Evolutionary conservation across 352 stramenopile genomes (phyloP), one percentile per base, ranked within the genome.

Genomic region (Phytophthora multivora): DNA sequence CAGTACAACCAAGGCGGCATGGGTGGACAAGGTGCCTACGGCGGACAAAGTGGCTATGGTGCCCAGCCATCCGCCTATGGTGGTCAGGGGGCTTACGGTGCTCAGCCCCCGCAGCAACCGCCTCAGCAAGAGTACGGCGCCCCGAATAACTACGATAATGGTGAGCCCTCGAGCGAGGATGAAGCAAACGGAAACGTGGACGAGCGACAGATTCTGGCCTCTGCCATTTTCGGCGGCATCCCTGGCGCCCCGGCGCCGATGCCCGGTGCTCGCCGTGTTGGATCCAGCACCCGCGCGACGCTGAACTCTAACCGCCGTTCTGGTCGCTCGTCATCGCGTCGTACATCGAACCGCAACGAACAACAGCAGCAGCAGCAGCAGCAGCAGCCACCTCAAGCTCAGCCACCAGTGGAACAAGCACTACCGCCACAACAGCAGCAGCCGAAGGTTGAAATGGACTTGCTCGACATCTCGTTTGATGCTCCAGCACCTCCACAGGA

Each of bases 191-290:
- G 65, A 15, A 67, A 52, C 23, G 74, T 91, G 2, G 79, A 95
- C 40, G 86, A 96, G 61, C 84, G 87, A 38, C 69, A 81, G 48
- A 87, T 93, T 62, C 90, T 98, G 79, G 97, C 97, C 36, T 97
- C 95, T 11, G 95, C 95, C 8, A 88, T 99, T 46, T 99, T 99
- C 75, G 97, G 97, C 35, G 97, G 97, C 25, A 97, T 99, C 43
- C 87, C 83, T 9, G 89, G 90, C 42, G 90, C 79, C 0, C 80
- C 83, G 4, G 40, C 76, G 7, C 68, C 81, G 5, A 75, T 85
- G 60, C 30, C 75, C 26, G 60, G 31, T n/a, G 69, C 65, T 38
- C 78, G 81, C 23, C 80, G 83, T 18, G 38, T 49, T 21, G 69
- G 65, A 23, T 21, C 65, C 15, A 71, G 52, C 33, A 57, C 57